Evolutionary conservation across 2,329 filamentous ascomycete genomes (phyloP).

Genomic region (Trichoderma hamatum): DNA sequence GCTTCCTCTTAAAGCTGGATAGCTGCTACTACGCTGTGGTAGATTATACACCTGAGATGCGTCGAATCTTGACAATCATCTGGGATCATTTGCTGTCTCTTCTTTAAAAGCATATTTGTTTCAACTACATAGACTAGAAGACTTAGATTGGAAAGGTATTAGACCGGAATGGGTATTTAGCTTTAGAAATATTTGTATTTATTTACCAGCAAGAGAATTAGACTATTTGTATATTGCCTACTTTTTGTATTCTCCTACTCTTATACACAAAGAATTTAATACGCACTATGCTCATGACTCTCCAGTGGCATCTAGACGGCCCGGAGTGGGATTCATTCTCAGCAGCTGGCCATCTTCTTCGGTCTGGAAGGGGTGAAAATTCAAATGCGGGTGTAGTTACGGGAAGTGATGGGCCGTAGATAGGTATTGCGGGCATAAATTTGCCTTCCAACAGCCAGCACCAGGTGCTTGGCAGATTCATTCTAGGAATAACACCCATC

Average conservation of each 20-base stretch:
- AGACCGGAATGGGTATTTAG: background rate
- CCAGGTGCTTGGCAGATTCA: no score
- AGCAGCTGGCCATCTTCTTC: background rate
- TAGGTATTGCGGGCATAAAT: no score
- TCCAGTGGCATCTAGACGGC: background rate
- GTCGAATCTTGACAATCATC: background rate
- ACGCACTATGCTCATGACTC: no score
- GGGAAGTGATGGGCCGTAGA: background rate
- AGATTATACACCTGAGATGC: background rate
- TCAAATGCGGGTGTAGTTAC: background rate
- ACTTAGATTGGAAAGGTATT: background rate
- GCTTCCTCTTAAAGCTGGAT: background rate
- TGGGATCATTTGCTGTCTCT: background rate
- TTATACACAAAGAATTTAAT: no score
- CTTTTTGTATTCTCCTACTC: accelerated
- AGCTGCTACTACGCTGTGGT: background rate
- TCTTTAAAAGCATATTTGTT: background rate
- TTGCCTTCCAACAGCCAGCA: no score
- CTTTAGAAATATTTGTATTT: background rate
- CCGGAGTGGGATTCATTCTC: background rate
- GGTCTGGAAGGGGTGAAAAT: background rate
- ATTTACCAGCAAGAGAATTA: background rate
- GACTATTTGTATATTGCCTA: background rate
- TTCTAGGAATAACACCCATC: no score
- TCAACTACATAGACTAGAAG: background rate